Percentiles rank a stretch among this genome's conserved stretches.
phyloP scores from a whole-genome alignment of 768 basidiomycete species.

The Rhizopogon salebrosus region DNA sequence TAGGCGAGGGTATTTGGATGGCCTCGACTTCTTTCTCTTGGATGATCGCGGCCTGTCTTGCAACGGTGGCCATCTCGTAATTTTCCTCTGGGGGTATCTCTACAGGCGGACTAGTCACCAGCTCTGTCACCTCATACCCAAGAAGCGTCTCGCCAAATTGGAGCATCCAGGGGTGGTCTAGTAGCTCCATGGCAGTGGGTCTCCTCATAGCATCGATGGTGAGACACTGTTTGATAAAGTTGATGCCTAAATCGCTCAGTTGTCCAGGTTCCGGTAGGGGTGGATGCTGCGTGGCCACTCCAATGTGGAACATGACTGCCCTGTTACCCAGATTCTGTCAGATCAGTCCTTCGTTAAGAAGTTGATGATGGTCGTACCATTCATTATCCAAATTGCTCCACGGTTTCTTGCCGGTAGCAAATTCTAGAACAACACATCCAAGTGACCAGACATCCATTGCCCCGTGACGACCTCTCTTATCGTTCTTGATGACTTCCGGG shows the following conservation, averaged over 20 bases:
- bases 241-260: slow-evolving; percentile 83
- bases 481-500: slow-evolving; percentile 96
- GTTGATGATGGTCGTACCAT: slow-evolving; percentile 54
- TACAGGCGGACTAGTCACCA: slow-evolving; percentile 41
- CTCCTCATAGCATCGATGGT: slow-evolving; percentile 80
- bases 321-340: slow-evolving; percentile 32
- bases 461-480: slow-evolving; percentile 79
- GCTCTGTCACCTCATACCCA: slow-evolving; percentile 62
- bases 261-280: slow-evolving; percentile 90
- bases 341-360: neutral
- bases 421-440: slow-evolving; percentile 96
- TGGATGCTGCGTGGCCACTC: slow-evolving; percentile 93
- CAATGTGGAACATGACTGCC: slow-evolving; percentile 99
- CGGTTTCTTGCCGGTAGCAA: slow-evolving; percentile 93
- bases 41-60: slow-evolving; percentile 50
- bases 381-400: slow-evolving; percentile 99
- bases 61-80: slow-evolving; percentile 46
- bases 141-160: slow-evolving; percentile 70
- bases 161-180: slow-evolving; percentile 87
- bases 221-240: slow-evolving; percentile 90
- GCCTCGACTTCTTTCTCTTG: slow-evolving; percentile 59
- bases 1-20: slow-evolving; percentile 48
- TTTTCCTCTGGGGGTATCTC: slow-evolving; percentile 43
- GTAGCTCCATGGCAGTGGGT: slow-evolving; percentile 80
- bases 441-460: slow-evolving; percentile 99